Evolutionary conservation across 805 yeast genomes (phyloP).

Genomic region (Cyberlindnera galapagoensis): DNA sequence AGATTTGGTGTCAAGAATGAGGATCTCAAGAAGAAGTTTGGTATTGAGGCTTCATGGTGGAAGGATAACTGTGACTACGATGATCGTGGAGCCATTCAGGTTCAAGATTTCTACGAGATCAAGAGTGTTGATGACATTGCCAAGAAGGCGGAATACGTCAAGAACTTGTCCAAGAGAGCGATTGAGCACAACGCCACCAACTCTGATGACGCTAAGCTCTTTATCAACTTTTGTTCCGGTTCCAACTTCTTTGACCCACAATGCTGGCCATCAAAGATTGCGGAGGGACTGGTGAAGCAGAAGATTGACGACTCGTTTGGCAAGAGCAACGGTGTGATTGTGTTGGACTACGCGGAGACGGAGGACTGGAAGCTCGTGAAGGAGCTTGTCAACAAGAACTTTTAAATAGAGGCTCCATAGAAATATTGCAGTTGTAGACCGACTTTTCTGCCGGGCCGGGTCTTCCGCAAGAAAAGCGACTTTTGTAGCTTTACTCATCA

Average conservation of each 20-base stretch:
- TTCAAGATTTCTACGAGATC: constrained; percentile 73
- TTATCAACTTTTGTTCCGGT: constrained; percentile 67
- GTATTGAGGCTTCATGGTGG: constrained; percentile 68
- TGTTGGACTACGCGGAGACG: constrained; percentile 60
- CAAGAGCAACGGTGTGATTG: constrained; percentile 56
- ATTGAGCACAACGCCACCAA: constrained; percentile 38
- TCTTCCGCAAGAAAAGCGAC: too few relatives aligned
- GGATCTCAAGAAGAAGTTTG: constrained; percentile 38
- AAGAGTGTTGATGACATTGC: constrained; percentile 43
- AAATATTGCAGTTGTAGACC: too few relatives aligned
- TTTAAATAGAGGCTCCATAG: too few relatives aligned
- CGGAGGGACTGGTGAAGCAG: constrained; percentile 41
- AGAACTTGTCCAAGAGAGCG: constrained; percentile 49
- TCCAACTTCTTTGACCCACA: constrained; percentile 62
- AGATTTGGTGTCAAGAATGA: constrained; percentile 59
- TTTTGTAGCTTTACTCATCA: neutral
- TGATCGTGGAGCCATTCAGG: constrained; percentile 53
- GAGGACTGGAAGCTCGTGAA: constrained; percentile 53
- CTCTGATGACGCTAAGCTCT: constrained; percentile 46
- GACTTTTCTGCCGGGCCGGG: too few relatives aligned
- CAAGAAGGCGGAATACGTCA: constrained; percentile 52
- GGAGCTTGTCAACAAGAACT: constrained; percentile 46
- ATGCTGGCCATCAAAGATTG: constrained; percentile 71
- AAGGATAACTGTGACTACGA: constrained; percentile 57
- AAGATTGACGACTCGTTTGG: constrained; percentile 42